phyloP scores from a whole-genome alignment of 2,329 filamentous ascomycete species.

The Beauveria pseudobassiana region DNA sequence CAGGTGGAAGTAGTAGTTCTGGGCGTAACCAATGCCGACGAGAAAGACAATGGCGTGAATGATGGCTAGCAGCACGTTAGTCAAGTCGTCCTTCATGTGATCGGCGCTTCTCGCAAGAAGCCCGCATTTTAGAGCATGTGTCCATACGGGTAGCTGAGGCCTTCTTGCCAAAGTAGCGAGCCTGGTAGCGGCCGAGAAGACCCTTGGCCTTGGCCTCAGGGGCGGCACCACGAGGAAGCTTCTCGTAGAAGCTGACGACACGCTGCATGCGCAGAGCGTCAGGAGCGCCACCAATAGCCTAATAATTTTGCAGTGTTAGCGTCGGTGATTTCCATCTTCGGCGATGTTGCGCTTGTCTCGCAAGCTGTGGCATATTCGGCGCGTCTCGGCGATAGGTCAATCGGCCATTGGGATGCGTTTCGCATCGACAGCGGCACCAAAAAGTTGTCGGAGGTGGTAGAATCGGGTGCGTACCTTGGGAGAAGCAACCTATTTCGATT shows the following conservation, averaged over 20 bases:
- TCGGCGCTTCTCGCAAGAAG: constrained; percentile 8
- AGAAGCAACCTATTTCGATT: constrained; percentile 60
- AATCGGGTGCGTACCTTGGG: constrained; percentile 60
- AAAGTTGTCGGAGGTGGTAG: neutral
- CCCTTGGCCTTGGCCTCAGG: constrained; percentile 77
- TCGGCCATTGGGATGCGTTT: neutral
- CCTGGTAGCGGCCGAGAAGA: constrained; percentile 81
- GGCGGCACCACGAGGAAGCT: constrained; percentile 86
- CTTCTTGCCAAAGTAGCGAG: constrained; percentile 93
- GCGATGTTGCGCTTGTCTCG: neutral
- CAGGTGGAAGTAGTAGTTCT: constrained; percentile 99
- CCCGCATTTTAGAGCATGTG: constrained; percentile 19
- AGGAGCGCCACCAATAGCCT: constrained; percentile 91
- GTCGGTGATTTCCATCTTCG: neutral
- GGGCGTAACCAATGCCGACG: constrained; percentile 78
- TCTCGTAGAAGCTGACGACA: constrained; percentile 98
- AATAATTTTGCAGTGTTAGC: constrained; percentile 13
- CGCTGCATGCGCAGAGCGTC: constrained; percentile 97
- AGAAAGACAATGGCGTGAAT: constrained; percentile 77
- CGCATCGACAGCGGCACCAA: neutral
- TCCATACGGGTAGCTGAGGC: constrained; percentile 75
- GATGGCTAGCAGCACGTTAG: constrained; percentile 54
- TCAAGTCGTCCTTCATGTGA: constrained; percentile 5
- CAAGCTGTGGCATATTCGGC: neutral
- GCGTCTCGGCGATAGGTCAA: constrained; percentile 3